Evolutionary conservation across 2,329 filamentous ascomycete species (phyloP), one percentile per base, ranked within the genome.

Genomic region (Phaeosphaeria sp.): DNA sequence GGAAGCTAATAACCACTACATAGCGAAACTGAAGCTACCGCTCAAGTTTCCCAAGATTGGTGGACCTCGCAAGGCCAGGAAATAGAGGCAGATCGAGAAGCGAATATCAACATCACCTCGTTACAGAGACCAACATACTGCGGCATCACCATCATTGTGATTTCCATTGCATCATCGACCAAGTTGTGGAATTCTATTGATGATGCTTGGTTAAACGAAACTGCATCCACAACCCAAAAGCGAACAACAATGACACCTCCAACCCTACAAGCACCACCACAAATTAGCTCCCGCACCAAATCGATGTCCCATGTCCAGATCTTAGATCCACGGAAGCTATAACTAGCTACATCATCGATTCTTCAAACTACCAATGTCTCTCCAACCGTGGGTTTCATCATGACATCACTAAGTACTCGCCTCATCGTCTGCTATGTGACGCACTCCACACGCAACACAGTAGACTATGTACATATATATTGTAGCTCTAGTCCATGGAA

Each of bases 11-110:
- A 86, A 86, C 55, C 87, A 87, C 60, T 84, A 78, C 58, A 79
- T 93, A 50, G 93, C 90, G 13, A 87, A 87, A 66, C 80, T 98
- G 68, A 86, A 84, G 67, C 77, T 97, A 61, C 95, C 95, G 2
- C 80, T 97, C 47, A 84, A 89, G 58, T 97, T 97, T 74, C 95
- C 94, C 1, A 93, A 90, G 80, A 58, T 73, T 10, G 68, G 64
- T 43, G 69, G 64, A 17, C 62, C 64, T 2, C 54, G 62, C 15
- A 63, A 63, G 44, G 63, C 59, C 46, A 67, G 54, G 60, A 62
- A 64, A 56, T 59, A 62, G 56, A 27, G 5, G 17, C 36, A 48
- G 46, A 42, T 46, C 43, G 20, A 22, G 18, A n/a, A 17, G 22
- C 46, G 42, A 39, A 21, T 25, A 18, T 7, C 21, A 21, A 47